These are phyloP conservation scores for Lactifluus rugatus DNA, from an alignment of 768 basidiomycete genomes.

Conservation along the genomic window DNA sequence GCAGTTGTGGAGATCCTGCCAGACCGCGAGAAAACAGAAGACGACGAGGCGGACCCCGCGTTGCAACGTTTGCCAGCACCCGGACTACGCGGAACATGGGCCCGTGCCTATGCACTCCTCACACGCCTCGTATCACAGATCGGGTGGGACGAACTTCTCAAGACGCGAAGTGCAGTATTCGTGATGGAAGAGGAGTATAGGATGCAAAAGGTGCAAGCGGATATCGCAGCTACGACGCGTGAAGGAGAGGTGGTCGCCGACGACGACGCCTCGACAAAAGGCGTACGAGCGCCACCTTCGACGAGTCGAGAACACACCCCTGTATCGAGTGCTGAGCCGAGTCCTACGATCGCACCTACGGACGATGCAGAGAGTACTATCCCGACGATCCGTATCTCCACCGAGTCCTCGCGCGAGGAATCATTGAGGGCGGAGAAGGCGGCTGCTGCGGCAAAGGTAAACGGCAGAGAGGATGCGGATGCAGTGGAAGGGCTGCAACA, in stretches of 20 bases:
- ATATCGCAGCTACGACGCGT: slow-evolving; percentile 38
- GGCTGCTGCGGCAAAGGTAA: slow-evolving; percentile 30
- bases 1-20: slow-evolving; percentile 87
- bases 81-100: slow-evolving; percentile 91
- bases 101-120: slow-evolving; percentile 84
- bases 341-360: slow-evolving; percentile 22
- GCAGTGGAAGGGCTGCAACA: slow-evolving; percentile 29
- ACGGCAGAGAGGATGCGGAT: slow-evolving; percentile 31
- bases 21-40: slow-evolving; percentile 68
- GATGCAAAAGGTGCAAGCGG: slow-evolving; percentile 81
- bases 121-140: slow-evolving; percentile 88
- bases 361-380: slow-evolving; percentile 29
- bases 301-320: slow-evolving; percentile 20
- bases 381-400: slow-evolving; percentile 50
- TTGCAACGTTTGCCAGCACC: slow-evolving; percentile 92
- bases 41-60: slow-evolving; percentile 90
- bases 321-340: slow-evolving; percentile 17
- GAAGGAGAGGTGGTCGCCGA: slow-evolving; percentile 31
- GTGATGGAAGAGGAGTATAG: slow-evolving; percentile 99
- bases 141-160: slow-evolving; percentile 97
- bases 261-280: slow-evolving; percentile 65
- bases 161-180: slow-evolving; percentile 89
- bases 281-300: slow-evolving; percentile 36
- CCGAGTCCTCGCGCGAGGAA: slow-evolving; percentile 42
- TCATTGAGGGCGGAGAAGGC: slow-evolving; percentile 34